Evolutionary conservation across 2,329 filamentous ascomycete species (phyloP), one percentile per base, ranked within the genome.

Genomic region (Triangularia verruculosa): DNA sequence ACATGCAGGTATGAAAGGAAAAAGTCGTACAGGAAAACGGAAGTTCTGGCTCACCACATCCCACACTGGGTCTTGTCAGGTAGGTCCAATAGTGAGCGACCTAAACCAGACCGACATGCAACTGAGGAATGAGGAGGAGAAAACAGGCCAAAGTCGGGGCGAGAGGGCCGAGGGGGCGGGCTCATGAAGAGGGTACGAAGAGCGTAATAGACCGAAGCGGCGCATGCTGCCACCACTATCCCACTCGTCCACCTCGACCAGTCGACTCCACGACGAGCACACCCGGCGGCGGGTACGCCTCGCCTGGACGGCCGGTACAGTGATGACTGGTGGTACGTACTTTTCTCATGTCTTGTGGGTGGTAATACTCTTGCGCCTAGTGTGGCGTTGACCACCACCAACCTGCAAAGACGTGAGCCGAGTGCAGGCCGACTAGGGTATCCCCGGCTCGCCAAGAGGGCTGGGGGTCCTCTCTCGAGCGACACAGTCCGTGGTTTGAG

Each of bases 381-480:
- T 64, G 69, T 68, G 69, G 69, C 66, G 66, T 67, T 67, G 67
- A 59, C 39, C 51, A 57, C 25, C 17, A 59, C 63, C 57, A 66
- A 65, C 63, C 63, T 66, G 68, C 66, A 67, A 60, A 60, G 59
- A 61, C 54, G 58, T 54, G 51, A 61, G 66, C 62, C 61, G 64
- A 58, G 52, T 56, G 61, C 27, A 27, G 32, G 39, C 32, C 59
- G 64, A 62, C 64, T 61, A 57, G 64, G 66, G 64, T 54, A 54
- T 24, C 27, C 58, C 61, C 53, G 53, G 61, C 24, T 54, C 58
- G 66, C 62, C 63, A 66, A 65, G 66, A 43, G 62, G 61, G 59
- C 62, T 60, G 66, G 66, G 63, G 54, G 34, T 25, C 15, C 11
- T 27, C 51, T 43, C 59, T 57, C 63, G 60, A 62, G 63, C 63